phyloP scores from a whole-genome alignment of 2,329 filamentous ascomycete genomes.

The Alternaria alternata region DNA sequence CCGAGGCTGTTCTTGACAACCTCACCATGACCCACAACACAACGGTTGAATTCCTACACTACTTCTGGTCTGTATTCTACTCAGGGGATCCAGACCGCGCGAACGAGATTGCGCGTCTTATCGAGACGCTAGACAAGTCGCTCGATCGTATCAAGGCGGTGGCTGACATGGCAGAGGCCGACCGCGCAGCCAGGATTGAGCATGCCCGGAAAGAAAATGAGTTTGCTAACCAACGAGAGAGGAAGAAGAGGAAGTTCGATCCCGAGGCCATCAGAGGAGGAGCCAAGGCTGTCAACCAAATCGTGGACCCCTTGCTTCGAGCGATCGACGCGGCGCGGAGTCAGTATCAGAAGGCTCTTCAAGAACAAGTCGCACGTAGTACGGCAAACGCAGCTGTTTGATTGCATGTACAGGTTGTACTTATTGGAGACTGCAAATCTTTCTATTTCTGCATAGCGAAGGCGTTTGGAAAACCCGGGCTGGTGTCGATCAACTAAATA shows the following conservation, averaged over 20 bases:
- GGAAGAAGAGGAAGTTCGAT: slow-evolving; percentile 76
- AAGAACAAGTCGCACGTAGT: slow-evolving; percentile 59
- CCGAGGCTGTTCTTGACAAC: slow-evolving; percentile 64
- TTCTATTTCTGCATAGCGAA: slow-evolving; percentile 43
- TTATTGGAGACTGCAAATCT: not conserved
- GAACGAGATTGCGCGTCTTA: slow-evolving; percentile 79
- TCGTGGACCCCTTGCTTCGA: slow-evolving; percentile 77
- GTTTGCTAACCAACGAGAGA: slow-evolving; percentile 74
- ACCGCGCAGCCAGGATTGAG: slow-evolving; percentile 72
- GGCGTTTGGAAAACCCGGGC: slow-evolving; percentile 25
- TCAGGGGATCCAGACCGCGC: slow-evolving; percentile 86
- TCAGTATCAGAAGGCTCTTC: slow-evolving; percentile 76
- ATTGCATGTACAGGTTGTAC: not conserved
- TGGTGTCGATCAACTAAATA: not conserved
- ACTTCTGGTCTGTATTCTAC: slow-evolving; percentile 93
- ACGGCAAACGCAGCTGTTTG: slow-evolving; percentile 4
- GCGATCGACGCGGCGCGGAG: slow-evolving; percentile 74
- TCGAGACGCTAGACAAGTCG: slow-evolving; percentile 81
- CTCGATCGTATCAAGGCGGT: slow-evolving; percentile 81
- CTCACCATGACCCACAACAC: slow-evolving; percentile 86
- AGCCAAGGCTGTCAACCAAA: slow-evolving; percentile 73
- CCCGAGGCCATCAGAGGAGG: slow-evolving; percentile 76
- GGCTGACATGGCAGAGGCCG: slow-evolving; percentile 78
- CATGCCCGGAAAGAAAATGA: slow-evolving; percentile 74
- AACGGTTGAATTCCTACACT: slow-evolving; percentile 92